Percentiles rank a stretch among this genome's conserved stretches.
Evolutionary conservation across 345 rosid genomes (phyloP).

Genomic region (Anastatica hierochuntica): DNA sequence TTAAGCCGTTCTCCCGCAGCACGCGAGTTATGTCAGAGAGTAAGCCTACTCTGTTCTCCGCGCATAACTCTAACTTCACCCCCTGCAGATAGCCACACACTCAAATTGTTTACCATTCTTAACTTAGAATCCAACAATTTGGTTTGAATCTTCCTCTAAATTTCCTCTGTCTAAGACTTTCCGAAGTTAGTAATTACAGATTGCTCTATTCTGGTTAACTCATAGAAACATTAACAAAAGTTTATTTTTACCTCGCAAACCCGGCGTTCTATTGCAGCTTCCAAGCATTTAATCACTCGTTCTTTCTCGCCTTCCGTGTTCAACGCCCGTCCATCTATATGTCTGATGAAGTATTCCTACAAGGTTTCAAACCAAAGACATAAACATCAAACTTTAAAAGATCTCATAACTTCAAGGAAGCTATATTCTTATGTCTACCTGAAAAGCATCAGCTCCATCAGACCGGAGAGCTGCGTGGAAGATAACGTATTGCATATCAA

Average conservation of each 20-base stretch:
- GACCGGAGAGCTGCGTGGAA: constrained; percentile 58
- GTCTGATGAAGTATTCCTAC: constrained; percentile 91
- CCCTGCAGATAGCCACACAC: constrained; percentile 42
- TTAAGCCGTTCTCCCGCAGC: constrained; percentile 58
- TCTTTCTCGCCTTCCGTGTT: constrained; percentile 94
- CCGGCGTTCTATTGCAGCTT: constrained; percentile 87
- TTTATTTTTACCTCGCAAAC: constrained; percentile 23
- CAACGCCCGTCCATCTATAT: constrained; percentile 74
- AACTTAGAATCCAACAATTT: too few species aligned
- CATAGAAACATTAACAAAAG: too few species aligned
- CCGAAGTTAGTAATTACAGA: constrained; percentile 31
- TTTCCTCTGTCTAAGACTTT: constrained; percentile 23
- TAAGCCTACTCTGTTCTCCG: constrained; percentile 50
- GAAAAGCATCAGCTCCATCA: constrained; percentile 44
- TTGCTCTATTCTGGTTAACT: constrained; percentile 26
- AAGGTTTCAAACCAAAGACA: not conserved
- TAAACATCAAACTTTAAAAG: not conserved
- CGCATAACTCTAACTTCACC: constrained; percentile 42
- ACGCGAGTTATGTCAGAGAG: constrained; percentile 58
- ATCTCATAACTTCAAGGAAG: too few species aligned
- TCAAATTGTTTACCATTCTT: constrained; percentile 11
- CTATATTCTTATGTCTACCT: constrained; percentile 30
- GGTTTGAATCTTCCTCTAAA: too few species aligned
- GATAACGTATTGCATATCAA: constrained; percentile 71
- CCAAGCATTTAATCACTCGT: constrained; percentile 80